phyloP scores from a whole-genome alignment of 257 asterid genomes.

The Mentha longifolia region DNA sequence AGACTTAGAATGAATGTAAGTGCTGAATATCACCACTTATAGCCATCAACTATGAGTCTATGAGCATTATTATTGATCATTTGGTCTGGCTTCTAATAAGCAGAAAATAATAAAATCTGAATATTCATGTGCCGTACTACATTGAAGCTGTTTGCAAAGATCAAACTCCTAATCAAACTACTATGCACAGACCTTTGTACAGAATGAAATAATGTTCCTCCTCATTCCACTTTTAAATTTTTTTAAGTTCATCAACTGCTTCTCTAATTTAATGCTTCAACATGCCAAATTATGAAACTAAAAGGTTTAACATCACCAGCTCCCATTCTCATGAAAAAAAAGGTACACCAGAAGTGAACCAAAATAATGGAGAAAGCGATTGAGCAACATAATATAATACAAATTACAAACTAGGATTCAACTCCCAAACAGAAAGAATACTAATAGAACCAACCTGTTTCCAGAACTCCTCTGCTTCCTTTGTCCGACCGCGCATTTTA shows the following conservation, averaged over 20 bases:
- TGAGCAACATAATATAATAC: conserved; percentile 16
- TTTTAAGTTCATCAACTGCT: conserved; percentile 17
- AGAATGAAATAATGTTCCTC: background rate
- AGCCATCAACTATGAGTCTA: conserved; percentile 21
- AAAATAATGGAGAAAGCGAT: conserved; percentile 25
- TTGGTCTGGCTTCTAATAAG: conserved; percentile 1
- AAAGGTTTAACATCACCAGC: conserved; percentile 11
- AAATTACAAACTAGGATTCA: conserved; percentile 24
- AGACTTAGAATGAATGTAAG: conserved; percentile 16
- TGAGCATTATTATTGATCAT: background rate
- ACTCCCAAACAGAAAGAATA: conserved; percentile 2
- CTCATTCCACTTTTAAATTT: conserved; percentile 4
- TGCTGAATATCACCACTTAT: conserved; percentile 23
- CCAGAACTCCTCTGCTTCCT: conserved; percentile 99
- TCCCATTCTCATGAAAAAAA: background rate
- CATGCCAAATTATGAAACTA: conserved; percentile 15
- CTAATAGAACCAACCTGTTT: conserved; percentile 63
- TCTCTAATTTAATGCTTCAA: conserved; percentile 19
- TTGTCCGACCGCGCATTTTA: conserved; percentile 98
- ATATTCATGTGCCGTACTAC: background rate
- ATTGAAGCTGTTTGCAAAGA: conserved; percentile 6
- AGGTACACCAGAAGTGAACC: conserved; percentile 13
- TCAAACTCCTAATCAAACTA: conserved; percentile 8
- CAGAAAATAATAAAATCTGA: conserved; percentile 13
- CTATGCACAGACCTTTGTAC: conserved; percentile 14